These are phyloP conservation scores for Penicillium subrubescens DNA, from an alignment of 495 filamentous ascomycete species.

Conservation along the genomic window DNA sequence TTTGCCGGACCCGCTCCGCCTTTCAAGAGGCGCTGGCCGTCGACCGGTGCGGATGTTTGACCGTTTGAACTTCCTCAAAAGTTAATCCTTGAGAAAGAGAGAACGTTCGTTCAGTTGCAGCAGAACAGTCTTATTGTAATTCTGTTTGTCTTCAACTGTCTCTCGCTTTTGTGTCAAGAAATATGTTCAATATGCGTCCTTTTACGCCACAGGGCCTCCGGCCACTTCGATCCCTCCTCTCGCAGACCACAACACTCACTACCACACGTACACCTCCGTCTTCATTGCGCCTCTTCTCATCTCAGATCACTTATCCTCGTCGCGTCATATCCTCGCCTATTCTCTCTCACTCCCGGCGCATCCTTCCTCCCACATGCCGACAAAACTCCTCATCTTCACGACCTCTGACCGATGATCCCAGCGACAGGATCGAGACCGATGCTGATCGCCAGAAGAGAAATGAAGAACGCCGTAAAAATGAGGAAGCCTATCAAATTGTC, in stretches of 20 bases:
- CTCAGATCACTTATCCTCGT: slow-evolving; percentile 10
- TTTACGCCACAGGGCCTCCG: slow-evolving; percentile 23
- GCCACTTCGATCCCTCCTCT: slow-evolving; percentile 19
- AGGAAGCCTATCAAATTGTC: slow-evolving; percentile 77
- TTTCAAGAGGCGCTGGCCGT: not conserved
- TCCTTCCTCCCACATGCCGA: slow-evolving; percentile 18
- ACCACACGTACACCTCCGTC: slow-evolving; percentile 8
- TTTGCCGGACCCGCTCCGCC: slow-evolving; percentile 8
- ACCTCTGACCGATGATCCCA: slow-evolving; percentile 34
- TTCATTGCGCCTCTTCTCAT: slow-evolving; percentile 21
- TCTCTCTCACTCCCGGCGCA: slow-evolving; percentile 4
- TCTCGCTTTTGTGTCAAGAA: not conserved
- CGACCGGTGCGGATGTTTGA: not conserved
- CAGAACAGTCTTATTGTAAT: too few relatives aligned
- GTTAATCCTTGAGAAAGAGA: not conserved
- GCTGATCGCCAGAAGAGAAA: slow-evolving; percentile 37
- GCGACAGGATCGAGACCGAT: slow-evolving; percentile 25
- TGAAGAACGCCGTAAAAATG: slow-evolving; percentile 41
- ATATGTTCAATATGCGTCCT: slow-evolving; percentile 20
- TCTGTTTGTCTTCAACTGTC: not conserved
- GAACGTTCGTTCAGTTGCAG: not conserved
- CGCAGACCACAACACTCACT: slow-evolving; percentile 8
- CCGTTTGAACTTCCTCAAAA: not conserved
- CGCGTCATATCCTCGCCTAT: slow-evolving; percentile 4
- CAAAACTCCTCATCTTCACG: slow-evolving; percentile 35